Evolutionary conservation across 2,329 filamentous ascomycete species (phyloP).

Genomic region (Cucurbitaria berberidis): DNA sequence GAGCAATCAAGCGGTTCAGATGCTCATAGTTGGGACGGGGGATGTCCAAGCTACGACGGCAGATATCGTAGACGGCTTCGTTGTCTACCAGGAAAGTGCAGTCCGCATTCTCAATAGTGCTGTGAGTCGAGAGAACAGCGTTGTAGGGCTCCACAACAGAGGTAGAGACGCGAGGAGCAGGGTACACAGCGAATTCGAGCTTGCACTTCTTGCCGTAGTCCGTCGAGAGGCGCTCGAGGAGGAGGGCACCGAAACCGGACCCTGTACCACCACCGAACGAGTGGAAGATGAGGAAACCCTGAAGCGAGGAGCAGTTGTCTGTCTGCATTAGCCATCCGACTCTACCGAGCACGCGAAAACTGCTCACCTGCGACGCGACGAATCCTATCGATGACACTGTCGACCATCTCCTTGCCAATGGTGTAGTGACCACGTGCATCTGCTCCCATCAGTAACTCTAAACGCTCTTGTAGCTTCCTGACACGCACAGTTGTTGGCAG

Average conservation of each 20-base stretch:
- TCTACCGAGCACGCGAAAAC: background rate
- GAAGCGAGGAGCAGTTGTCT: slow-evolving; percentile 76
- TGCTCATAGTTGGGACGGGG: slow-evolving; percentile 73
- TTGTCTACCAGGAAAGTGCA: slow-evolving; percentile 80
- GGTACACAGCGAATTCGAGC: slow-evolving; percentile 76
- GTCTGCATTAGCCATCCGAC: slow-evolving; percentile 19
- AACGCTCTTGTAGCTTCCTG: background rate
- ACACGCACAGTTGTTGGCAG: slow-evolving; percentile 71
- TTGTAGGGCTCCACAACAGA: slow-evolving; percentile 78
- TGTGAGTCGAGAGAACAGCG: slow-evolving; percentile 74
- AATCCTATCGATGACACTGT: slow-evolving; percentile 72
- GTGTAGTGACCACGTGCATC: slow-evolving; percentile 78
- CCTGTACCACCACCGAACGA: slow-evolving; percentile 76
- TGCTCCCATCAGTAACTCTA: slow-evolving; percentile 36
- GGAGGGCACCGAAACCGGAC: slow-evolving; percentile 73
- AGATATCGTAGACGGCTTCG: slow-evolving; percentile 77
- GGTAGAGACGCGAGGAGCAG: slow-evolving; percentile 71
- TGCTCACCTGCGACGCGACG: slow-evolving; percentile 70
- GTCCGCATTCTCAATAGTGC: slow-evolving; percentile 79
- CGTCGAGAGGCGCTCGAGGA: slow-evolving; percentile 74
- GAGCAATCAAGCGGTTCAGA: slow-evolving; percentile 74
- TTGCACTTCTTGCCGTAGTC: slow-evolving; percentile 80
- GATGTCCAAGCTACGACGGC: slow-evolving; percentile 73
- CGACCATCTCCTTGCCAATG: slow-evolving; percentile 77
- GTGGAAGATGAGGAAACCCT: slow-evolving; percentile 77